Evolutionary conservation across 345 rosid genomes (phyloP).

Genomic region (Gynandropsis gynandra): DNA sequence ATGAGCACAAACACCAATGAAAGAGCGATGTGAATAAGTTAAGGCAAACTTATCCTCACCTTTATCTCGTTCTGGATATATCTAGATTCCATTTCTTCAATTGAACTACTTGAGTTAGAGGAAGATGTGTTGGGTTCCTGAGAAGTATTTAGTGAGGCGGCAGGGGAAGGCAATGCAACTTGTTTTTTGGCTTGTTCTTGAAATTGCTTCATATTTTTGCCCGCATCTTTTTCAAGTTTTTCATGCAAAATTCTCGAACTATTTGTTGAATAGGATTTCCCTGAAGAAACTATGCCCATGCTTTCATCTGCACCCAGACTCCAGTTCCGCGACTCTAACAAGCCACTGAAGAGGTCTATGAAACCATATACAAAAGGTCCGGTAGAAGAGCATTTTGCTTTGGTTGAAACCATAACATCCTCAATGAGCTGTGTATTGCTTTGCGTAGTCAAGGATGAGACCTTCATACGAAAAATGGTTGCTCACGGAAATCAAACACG

Average conservation of each 20-base stretch:
- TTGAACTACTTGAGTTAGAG: slow-evolving; percentile 38
- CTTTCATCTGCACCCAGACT: slow-evolving; percentile 58
- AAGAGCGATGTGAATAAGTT: slow-evolving; percentile 3
- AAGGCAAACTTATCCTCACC: slow-evolving; percentile 35
- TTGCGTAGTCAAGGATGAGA: slow-evolving; percentile 30
- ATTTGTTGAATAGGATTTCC: slow-evolving; percentile 34
- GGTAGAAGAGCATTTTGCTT: slow-evolving; percentile 34
- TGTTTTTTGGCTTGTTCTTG: slow-evolving; percentile 36
- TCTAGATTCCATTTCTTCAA: slow-evolving; percentile 34
- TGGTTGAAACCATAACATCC: slow-evolving; percentile 38
- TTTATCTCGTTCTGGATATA: slow-evolving; percentile 32
- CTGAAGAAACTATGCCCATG: slow-evolving; percentile 37
- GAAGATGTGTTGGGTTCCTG: slow-evolving; percentile 46
- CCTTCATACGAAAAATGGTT: slow-evolving; percentile 34
- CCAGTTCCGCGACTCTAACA: slow-evolving; percentile 78
- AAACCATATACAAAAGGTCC: slow-evolving; percentile 82
- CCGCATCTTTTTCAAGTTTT: slow-evolving; percentile 31
- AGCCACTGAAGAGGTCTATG: slow-evolving; percentile 77
- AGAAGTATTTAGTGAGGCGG: slow-evolving; percentile 39
- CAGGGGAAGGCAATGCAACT: slow-evolving; percentile 30
- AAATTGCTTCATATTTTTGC: slow-evolving; percentile 38
- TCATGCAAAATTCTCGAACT: slow-evolving; percentile 33
- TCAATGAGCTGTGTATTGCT: slow-evolving; percentile 33
- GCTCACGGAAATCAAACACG: slow-evolving; percentile 7
- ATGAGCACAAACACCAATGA: neutral